Percentiles rank a stretch among this genome's conserved stretches.
Evolutionary conservation across 148 eudicot genomes (phyloP).

Genomic region (Spergularia marina): DNA sequence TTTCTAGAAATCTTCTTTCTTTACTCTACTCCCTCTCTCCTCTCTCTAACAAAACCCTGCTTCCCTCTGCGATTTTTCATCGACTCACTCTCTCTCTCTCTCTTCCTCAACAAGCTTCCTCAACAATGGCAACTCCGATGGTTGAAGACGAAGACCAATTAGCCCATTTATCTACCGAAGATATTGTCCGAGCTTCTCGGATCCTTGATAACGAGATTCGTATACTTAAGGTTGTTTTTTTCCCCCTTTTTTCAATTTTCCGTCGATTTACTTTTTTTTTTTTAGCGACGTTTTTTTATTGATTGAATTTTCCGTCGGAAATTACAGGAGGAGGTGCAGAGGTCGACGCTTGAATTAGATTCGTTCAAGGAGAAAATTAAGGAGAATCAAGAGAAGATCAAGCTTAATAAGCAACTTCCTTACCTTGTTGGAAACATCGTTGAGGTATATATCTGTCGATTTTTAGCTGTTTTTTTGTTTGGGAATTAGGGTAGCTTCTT

Average conservation of each 20-base stretch:
- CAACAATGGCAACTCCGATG: conserved; percentile 65
- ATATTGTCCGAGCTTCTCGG: conserved; percentile 62
- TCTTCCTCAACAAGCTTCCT: too few relatives aligned
- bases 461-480: background rate
- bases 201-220: conserved; percentile 84
- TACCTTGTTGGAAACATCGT: conserved; percentile 88
- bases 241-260: background rate
- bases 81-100: too few relatives aligned
- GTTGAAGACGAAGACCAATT: conserved; percentile 80
- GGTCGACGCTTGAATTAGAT: conserved; percentile 70
- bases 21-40: too few relatives aligned
- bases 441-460: conserved; percentile 45
- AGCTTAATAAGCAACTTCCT: conserved; percentile 89
- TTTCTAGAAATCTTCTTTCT: too few relatives aligned
- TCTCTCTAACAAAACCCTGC: too few relatives aligned
- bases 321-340: conserved; percentile 71
- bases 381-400: conserved; percentile 93
- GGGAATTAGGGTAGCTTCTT: background rate
- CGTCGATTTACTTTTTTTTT: too few relatives aligned
- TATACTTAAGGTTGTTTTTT: conserved; percentile 54
- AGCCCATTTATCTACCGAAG: conserved; percentile 68
- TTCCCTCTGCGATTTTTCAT: too few relatives aligned
- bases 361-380: conserved; percentile 79
- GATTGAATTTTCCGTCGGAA: background rate
- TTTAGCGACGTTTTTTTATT: background rate